Percentiles rank a stretch among this genome's conserved stretches.
Conservation (phyloP, 1,139 yeast species). For the Casaregolazyma lundiana region DNA sequence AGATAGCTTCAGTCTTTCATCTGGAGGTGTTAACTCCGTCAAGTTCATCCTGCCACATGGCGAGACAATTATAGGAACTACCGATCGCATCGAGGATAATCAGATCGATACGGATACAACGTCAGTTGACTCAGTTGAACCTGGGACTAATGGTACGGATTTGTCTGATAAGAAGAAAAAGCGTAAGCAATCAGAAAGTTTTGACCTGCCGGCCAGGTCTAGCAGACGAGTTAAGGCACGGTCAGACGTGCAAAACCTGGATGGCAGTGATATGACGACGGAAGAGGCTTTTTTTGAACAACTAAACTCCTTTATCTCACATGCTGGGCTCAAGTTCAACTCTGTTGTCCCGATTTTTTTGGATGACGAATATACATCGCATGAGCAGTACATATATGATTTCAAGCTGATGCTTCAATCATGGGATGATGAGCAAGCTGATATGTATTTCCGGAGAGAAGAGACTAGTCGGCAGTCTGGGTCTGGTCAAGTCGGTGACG, state of each 20-base stretch:
- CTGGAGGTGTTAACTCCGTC: constrained; percentile 20
- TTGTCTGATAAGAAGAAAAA: constrained; percentile 10
- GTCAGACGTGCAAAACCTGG: constrained; percentile 35
- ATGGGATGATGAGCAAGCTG: constrained; percentile 41
- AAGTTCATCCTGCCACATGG: constrained; percentile 25
- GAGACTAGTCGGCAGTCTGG: constrained; percentile 8
- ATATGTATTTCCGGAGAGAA: constrained; percentile 23
- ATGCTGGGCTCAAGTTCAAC: constrained; percentile 21
- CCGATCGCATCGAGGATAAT: constrained; percentile 1
- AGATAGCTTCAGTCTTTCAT: constrained; percentile 26
- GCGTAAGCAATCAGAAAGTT: constrained; percentile 18
- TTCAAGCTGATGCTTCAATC: constrained; percentile 37
- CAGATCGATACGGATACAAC: neutral
- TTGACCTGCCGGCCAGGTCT: constrained; percentile 6
- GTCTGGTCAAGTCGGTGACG: neutral
- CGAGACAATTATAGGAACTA: constrained; percentile 12
- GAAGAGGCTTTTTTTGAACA: constrained; percentile 31
- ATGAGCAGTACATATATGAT: constrained; percentile 33
- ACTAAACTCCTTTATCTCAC: constrained; percentile 24
- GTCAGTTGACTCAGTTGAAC: neutral
- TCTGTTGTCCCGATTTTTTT: constrained; percentile 23
- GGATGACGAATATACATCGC: constrained; percentile 20
- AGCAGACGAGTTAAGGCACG: constrained; percentile 30
- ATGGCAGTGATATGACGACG: constrained; percentile 23
- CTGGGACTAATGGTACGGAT: neutral